Conservation (phyloP, 192 early-diverging fungal species). For the Coemansia sp. region DNA sequence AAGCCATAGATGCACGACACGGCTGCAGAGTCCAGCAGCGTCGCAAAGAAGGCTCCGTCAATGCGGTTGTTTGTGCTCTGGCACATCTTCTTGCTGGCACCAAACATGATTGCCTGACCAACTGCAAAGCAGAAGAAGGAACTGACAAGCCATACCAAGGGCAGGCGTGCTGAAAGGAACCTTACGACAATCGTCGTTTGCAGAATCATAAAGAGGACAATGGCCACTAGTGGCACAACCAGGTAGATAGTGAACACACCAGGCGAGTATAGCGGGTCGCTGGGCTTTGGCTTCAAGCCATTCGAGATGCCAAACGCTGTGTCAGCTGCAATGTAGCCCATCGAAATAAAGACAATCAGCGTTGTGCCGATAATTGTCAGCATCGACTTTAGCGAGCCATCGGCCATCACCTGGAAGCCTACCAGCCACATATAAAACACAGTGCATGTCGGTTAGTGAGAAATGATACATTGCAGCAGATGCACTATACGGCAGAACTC, state of each 20-base stretch:
- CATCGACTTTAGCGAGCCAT: conserved; percentile 51
- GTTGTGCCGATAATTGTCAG: conserved; percentile 36
- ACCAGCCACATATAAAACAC: conserved; percentile 13
- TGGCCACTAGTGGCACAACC: conserved; percentile 48
- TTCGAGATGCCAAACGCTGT: conserved; percentile 51
- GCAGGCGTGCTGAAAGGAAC: conserved; percentile 47
- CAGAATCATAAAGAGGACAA: conserved; percentile 31
- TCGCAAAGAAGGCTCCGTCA: conserved; percentile 57
- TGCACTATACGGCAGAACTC: conserved; percentile 9
- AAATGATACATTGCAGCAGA: background rate
- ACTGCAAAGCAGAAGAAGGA: conserved; percentile 47
- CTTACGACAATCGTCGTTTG: conserved; percentile 47
- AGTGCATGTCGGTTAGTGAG: background rate
- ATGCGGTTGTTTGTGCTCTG: conserved; percentile 42
- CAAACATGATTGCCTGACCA: conserved; percentile 50
- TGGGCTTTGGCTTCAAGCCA: conserved; percentile 43
- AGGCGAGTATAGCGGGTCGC: conserved; percentile 39
- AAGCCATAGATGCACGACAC: conserved; percentile 52
- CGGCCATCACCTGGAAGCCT: conserved; percentile 53
- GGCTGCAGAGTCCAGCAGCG: conserved; percentile 50
- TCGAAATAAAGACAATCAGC: conserved; percentile 35
- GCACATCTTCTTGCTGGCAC: conserved; percentile 54
- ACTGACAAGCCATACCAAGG: conserved; percentile 42
- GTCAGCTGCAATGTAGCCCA: conserved; percentile 53
- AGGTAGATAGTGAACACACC: conserved; percentile 51